A percentile compares a stretch with the other conserved stretches of the same genome.
Evolutionary conservation across 2,329 filamentous ascomycete genomes (phyloP).

Genomic region (Metarhizium sp.): DNA sequence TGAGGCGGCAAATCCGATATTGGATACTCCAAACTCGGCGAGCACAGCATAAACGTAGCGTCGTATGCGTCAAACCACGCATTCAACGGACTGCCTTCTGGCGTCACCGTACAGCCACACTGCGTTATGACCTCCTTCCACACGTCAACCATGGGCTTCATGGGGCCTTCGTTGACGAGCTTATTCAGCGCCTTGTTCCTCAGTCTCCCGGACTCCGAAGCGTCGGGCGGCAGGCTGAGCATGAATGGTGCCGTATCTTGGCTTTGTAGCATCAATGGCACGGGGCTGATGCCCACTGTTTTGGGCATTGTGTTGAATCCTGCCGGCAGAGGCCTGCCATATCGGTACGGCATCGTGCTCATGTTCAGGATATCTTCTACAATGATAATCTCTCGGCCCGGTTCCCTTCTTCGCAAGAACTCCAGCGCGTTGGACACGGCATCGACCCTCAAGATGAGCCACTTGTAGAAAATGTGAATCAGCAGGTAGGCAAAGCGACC

Average conservation of each 20-base stretch:
- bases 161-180: conserved; percentile 7
- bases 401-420: conserved; percentile 14
- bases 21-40: conserved; percentile 5
- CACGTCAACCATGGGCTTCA: conserved; percentile 6
- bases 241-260: conserved; percentile 22
- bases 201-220: conserved; percentile 17
- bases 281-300: conserved; percentile 22
- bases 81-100: conserved; percentile 1
- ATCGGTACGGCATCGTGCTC: conserved; percentile 19
- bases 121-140: conserved; percentile 1
- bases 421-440: conserved; percentile 9
- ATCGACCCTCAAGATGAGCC: neutral
- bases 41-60: conserved; percentile 4
- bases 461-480: conserved; percentile 7
- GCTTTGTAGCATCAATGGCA: conserved; percentile 20
- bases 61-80: conserved; percentile 6
- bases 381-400: conserved; percentile 20
- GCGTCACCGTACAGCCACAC: conserved; percentile 3
- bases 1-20: conserved; percentile 3
- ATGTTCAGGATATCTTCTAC: conserved; percentile 21
- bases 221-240: conserved; percentile 19
- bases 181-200: conserved; percentile 14
- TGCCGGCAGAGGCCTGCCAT: conserved; percentile 14
- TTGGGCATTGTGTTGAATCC: conserved; percentile 14
- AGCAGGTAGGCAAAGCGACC: conserved; percentile 6